Percentiles rank a stretch among this genome's conserved stretches.
Evolutionary conservation across 352 stramenopile genomes (phyloP).

Genomic region (Nothophytophthora sp.): DNA sequence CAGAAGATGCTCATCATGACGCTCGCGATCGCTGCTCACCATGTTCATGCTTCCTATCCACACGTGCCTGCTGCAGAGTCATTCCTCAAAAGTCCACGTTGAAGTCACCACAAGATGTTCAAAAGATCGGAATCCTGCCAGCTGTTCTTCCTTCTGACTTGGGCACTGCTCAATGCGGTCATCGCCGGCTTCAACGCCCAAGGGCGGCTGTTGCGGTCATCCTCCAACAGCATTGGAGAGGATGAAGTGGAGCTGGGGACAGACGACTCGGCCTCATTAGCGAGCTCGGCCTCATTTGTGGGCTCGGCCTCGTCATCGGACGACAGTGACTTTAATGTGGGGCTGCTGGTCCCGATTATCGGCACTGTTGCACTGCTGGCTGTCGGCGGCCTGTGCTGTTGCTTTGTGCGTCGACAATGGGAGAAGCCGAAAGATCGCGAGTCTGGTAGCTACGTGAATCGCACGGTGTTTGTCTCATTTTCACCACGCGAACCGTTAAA

Average conservation of each 20-base stretch:
- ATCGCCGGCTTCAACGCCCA: no score
- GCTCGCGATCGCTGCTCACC: no score
- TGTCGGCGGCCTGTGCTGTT: constrained; percentile 19
- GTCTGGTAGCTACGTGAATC: constrained; percentile 1
- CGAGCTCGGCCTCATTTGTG: background rate
- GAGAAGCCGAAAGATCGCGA: constrained; percentile 11
- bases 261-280: no score
- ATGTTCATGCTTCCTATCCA: no score
- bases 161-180: no score
- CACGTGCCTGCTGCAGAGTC: no score
- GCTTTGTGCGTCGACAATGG: constrained; percentile 20
- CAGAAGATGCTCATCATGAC: no score
- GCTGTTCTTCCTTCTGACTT: no score
- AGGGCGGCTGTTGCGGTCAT: no score
- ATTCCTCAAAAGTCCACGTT: no score
- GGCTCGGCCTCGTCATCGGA: constrained; percentile 4
- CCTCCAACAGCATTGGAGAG: background rate
- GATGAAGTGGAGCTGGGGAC: constrained; percentile 1
- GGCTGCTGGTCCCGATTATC: constrained; percentile 21
- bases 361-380: constrained; percentile 11
- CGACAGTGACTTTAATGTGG: constrained; percentile 11
- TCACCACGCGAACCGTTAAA: constrained; percentile 3
- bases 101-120: no score
- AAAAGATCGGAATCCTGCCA: no score
- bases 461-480: constrained; percentile 13